Evolutionary conservation across 805 yeast species (phyloP), one percentile per base, ranked within the genome.

Genomic region (Candida cerambycidarum): DNA sequence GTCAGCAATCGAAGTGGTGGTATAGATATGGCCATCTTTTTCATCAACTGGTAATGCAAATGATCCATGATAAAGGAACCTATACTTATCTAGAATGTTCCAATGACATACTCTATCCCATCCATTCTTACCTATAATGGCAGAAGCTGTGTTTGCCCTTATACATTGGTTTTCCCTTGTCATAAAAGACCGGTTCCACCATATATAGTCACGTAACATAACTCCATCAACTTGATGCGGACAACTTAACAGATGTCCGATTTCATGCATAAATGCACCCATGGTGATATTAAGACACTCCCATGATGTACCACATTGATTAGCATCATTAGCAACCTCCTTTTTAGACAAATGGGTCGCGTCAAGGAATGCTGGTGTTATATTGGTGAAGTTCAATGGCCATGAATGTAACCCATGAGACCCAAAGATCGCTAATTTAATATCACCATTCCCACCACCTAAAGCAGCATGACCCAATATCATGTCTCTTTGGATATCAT

Each of bases 191-290:
- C 98, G 73, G 61, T 89, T 85, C 73, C 89, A 78, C 45, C 83
- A 79, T 15, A 82, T 71, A 58, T 90, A 93, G 44, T 85, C 96
- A 44, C 97, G 73, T 29, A 89, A 65, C 98, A 92, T 93, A 19
- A 92, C 85, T 14, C 98, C 98, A 51, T 75, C 69, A 11, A 82
- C 85, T 61, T 89, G 93, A 63, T 92, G 98, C 0, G 98, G 97
- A 50, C 92, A 85, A 0, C 97, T 96, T 32, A 92, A 69, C 19
- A 80, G 67, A 60, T 92, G 98, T 1, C 99, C 98, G 39, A 92
- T 83, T 59, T 92, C 98, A 62, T 92, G 98, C 84, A 90, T 74
- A 54, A 89, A 90, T 0, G 98, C 97, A 34, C 99, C 98, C 53
- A 87, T 58, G 1, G 97, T 87, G 28, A 92, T 76, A 46, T 85